Percentiles rank a stretch among this genome's conserved stretches.
Evolutionary conservation across 2,329 filamentous ascomycete genomes (phyloP).

Genomic region (Trichoderma cornu-damae): DNA sequence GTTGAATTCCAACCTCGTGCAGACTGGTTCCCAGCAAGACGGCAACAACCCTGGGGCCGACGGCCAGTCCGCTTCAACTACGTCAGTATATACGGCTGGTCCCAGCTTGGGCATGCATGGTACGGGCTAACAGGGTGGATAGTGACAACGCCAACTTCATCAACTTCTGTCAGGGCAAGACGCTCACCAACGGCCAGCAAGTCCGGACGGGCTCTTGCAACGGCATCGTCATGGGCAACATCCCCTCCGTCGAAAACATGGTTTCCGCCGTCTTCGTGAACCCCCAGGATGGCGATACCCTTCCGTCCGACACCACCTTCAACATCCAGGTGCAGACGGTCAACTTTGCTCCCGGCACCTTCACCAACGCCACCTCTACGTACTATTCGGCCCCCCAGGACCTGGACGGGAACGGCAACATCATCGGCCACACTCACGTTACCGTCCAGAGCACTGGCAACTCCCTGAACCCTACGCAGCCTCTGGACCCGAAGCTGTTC

Average conservation of each 20-base stretch:
- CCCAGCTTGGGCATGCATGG: slow-evolving; percentile 33
- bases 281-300: slow-evolving; percentile 47
- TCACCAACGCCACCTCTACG: slow-evolving; percentile 55
- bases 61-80: slow-evolving; percentile 49
- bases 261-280: slow-evolving; percentile 51
- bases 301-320: slow-evolving; percentile 47
- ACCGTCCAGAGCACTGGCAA: slow-evolving; percentile 53
- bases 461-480: slow-evolving; percentile 44
- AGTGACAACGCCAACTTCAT: slow-evolving; percentile 58
- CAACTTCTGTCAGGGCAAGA: slow-evolving; percentile 54
- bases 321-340: slow-evolving; percentile 47
- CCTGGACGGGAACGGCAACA: slow-evolving; percentile 42
- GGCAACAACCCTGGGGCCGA: slow-evolving; percentile 42
- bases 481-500: slow-evolving; percentile 50
- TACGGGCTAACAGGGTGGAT: slow-evolving; percentile 24
- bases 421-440: slow-evolving; percentile 57
- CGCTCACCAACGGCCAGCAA: slow-evolving; percentile 57
- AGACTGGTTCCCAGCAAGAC: slow-evolving; percentile 46
- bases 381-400: slow-evolving; percentile 58
- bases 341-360: slow-evolving; percentile 53
- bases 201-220: slow-evolving; percentile 57
- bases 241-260: slow-evolving; percentile 52
- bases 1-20: slow-evolving; percentile 41
- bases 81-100: slow-evolving; percentile 41
- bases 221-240: slow-evolving; percentile 55